phyloP scores from a whole-genome alignment of 2,329 filamentous ascomycete genomes.

The Torrubiella hemipterigena region DNA sequence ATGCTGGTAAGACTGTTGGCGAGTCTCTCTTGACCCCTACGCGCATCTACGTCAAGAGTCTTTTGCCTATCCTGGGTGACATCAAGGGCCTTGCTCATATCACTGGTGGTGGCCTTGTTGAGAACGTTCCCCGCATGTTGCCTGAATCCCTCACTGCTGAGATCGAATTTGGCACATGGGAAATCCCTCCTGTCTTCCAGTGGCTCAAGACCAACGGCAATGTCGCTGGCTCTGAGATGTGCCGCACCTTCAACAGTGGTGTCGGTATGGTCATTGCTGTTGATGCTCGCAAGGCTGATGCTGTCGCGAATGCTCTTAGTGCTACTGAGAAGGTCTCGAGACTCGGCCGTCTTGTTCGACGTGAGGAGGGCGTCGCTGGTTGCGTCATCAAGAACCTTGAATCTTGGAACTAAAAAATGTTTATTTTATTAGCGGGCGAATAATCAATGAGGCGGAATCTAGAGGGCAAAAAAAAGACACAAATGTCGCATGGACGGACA shows the following conservation, averaged over 20 bases:
- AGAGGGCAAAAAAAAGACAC: too few relatives aligned
- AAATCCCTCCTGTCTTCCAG: slow-evolving; percentile 65
- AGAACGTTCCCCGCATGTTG: slow-evolving; percentile 93
- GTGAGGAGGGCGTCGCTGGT: slow-evolving; percentile 25
- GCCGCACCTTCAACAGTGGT: slow-evolving; percentile 86
- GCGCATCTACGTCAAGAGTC: slow-evolving; percentile 78
- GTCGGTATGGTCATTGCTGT: slow-evolving; percentile 91
- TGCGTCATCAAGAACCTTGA: slow-evolving; percentile 22
- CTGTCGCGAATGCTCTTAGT: slow-evolving; percentile 46
- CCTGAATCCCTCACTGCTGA: slow-evolving; percentile 66
- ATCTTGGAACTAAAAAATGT: slow-evolving; percentile 14
- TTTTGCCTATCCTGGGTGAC: slow-evolving; percentile 55
- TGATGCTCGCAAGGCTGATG: slow-evolving; percentile 46
- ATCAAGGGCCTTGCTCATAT: slow-evolving; percentile 95
- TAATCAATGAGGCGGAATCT: too few relatives aligned
- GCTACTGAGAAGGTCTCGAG: slow-evolving; percentile 66
- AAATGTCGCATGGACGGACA: too few relatives aligned
- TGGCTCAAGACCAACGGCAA: slow-evolving; percentile 73
- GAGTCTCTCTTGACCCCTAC: slow-evolving; percentile 77
- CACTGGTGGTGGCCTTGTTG: slow-evolving; percentile 82
- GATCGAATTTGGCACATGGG: slow-evolving; percentile 67
- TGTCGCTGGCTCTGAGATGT: slow-evolving; percentile 69
- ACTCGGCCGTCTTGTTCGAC: slow-evolving; percentile 59
- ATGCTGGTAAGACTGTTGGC: slow-evolving; percentile 50
- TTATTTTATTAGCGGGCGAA: too few relatives aligned